These are phyloP conservation scores for Melampsora americana DNA, from an alignment of 1,284 basidiomycete species.

Conservation along the genomic window DNA sequence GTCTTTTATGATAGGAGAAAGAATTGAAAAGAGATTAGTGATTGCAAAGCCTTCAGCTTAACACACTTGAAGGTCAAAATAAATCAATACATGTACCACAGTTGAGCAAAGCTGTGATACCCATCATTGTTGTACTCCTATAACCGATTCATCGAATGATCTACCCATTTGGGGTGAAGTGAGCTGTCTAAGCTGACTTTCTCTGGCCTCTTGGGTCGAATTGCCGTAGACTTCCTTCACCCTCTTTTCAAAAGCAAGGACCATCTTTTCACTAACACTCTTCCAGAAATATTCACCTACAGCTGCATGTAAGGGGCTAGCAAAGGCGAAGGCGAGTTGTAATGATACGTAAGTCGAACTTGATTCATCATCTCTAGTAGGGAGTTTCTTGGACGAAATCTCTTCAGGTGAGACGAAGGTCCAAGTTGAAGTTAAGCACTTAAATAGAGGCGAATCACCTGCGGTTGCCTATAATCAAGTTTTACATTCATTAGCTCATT, in stretches of 20 bases:
- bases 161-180: too few species aligned
- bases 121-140: too few species aligned
- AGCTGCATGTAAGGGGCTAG: conserved; percentile 33
- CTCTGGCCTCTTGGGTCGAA: neutral
- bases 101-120: too few species aligned
- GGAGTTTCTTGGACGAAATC: neutral
- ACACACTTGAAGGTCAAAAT: too few species aligned
- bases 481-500: too few species aligned
- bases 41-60: too few species aligned
- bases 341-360: conserved; percentile 26
- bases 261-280: conserved; percentile 37
- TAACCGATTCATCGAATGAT: too few species aligned
- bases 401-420: conserved; percentile 14
- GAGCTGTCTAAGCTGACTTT: too few species aligned
- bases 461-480: conserved; percentile 35
- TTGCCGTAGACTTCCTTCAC: neutral
- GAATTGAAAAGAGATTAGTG: too few species aligned
- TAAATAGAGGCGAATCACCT: conserved; percentile 32
- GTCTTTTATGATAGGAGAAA: too few species aligned
- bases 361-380: neutral
- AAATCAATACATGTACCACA: too few species aligned
- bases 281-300: conserved; percentile 41
- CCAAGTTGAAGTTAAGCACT: conserved; percentile 42
- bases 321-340: conserved; percentile 31
- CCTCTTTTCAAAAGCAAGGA: conserved; percentile 27